phyloP scores from a whole-genome alignment of 768 basidiomycete species.

The Russula vinacea region DNA sequence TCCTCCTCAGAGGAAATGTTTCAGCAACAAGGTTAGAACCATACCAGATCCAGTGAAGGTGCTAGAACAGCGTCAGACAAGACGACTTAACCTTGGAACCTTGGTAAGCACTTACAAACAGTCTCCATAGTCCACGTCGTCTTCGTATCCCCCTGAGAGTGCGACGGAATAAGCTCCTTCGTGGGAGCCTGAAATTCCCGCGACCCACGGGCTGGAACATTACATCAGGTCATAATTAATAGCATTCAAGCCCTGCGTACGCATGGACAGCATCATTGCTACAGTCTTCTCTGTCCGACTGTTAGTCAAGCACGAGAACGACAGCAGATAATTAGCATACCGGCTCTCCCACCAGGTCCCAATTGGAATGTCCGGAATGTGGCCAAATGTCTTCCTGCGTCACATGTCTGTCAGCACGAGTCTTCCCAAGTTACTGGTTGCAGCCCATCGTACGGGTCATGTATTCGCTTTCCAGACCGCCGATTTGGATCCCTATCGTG shows the following conservation, averaged over 20 bases:
- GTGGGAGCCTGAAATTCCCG: slow-evolving; percentile 66
- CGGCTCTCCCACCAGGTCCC: slow-evolving; percentile 83
- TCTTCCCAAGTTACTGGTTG: not conserved
- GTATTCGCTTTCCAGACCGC: slow-evolving; percentile 34
- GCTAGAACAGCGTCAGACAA: slow-evolving; percentile 38
- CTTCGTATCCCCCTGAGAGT: slow-evolving; percentile 85
- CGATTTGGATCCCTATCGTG: slow-evolving; percentile 33
- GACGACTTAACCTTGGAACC: slow-evolving; percentile 1
- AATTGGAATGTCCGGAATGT: slow-evolving; percentile 73
- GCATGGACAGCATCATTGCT: slow-evolving; percentile 81
- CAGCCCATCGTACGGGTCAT: slow-evolving; percentile 50
- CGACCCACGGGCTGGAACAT: slow-evolving; percentile 67
- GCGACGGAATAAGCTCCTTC: slow-evolving; percentile 82
- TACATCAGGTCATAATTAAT: slow-evolving; percentile 7
- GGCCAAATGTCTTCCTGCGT: slow-evolving; percentile 69
- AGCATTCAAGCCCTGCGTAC: slow-evolving; percentile 43
- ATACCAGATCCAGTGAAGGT: slow-evolving; percentile 78
- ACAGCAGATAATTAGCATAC: slow-evolving; percentile 34
- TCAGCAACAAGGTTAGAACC: slow-evolving; percentile 8
- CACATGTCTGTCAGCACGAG: slow-evolving; percentile 4
- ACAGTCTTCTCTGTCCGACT: slow-evolving; percentile 49
- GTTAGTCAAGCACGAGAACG: slow-evolving; percentile 12
- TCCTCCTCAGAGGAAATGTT: not conserved
- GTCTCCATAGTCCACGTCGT: slow-evolving; percentile 79
- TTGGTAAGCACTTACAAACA: slow-evolving; percentile 65